phyloP scores from a whole-genome alignment of 176 grass and related monocot genomes.

The Musa troglodytarum region DNA sequence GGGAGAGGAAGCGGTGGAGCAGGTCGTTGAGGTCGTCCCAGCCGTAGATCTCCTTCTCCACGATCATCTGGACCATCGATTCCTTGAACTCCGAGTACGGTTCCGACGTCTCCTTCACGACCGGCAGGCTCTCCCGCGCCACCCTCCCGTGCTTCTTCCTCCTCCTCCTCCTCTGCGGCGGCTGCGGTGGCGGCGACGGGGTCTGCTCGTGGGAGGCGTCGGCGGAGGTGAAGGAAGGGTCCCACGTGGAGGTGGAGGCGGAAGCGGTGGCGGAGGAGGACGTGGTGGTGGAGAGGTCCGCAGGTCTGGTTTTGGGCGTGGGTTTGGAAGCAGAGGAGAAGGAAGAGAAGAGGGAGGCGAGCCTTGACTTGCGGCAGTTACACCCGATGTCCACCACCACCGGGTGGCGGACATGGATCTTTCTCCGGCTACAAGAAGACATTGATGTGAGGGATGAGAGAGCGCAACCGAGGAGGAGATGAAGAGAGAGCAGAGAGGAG shows the following conservation, averaged over 20 bases:
- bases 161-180: neutral
- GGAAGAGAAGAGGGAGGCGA: slow-evolving; percentile 13
- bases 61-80: slow-evolving; percentile 26
- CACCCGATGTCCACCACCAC: slow-evolving; percentile 18
- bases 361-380: slow-evolving; percentile 5
- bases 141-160: slow-evolving; percentile 1
- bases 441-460: neutral
- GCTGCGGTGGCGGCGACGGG: neutral
- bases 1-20: slow-evolving; percentile 12
- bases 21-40: slow-evolving; percentile 28
- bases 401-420: slow-evolving; percentile 2
- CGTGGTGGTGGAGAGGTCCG: neutral
- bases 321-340: neutral
- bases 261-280: neutral
- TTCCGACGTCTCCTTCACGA: slow-evolving; percentile 18
- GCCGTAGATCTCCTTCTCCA: slow-evolving; percentile 22
- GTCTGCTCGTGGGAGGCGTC: neutral
- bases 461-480: neutral
- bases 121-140: slow-evolving; percentile 14
- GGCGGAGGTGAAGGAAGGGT: neutral
- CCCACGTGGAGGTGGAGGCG: neutral
- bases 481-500: neutral
- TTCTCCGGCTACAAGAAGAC: slow-evolving; percentile 1
- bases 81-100: slow-evolving; percentile 19
- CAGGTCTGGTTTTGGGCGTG: neutral